A percentile compares a stretch with the other conserved stretches of the same genome.
phyloP scores from a whole-genome alignment of 1,284 basidiomycete genomes.

The Xerocomus amazonicus region DNA sequence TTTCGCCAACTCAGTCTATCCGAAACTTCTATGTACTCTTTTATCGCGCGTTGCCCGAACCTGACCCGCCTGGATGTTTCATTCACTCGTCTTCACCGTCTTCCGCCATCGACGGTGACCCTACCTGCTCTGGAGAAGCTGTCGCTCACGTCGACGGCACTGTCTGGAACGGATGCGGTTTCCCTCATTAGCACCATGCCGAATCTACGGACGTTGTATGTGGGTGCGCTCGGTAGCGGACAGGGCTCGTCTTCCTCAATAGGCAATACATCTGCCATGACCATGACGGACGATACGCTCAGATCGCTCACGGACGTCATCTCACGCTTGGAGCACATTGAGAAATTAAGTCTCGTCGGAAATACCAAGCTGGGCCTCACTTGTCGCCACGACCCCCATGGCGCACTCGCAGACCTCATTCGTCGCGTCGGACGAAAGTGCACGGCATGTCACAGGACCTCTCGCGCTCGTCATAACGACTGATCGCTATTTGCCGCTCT shows the following conservation, averaged over 20 bases:
- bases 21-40: conserved; percentile 42
- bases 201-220: conserved; percentile 44
- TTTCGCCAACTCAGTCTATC: conserved; percentile 53
- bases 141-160: conserved; percentile 54
- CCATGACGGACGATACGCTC: conserved; percentile 53
- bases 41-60: conserved; percentile 48
- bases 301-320: conserved; percentile 43
- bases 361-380: conserved; percentile 55
- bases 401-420: conserved; percentile 47
- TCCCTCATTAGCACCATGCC: conserved; percentile 39
- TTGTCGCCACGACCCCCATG: conserved; percentile 26
- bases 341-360: conserved; percentile 56
- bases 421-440: conserved; percentile 53
- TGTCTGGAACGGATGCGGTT: conserved; percentile 42
- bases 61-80: conserved; percentile 58
- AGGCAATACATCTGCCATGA: conserved; percentile 48
- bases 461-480: background rate
- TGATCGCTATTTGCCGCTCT: background rate
- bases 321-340: conserved; percentile 37
- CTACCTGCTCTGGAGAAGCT: conserved; percentile 50
- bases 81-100: conserved; percentile 53
- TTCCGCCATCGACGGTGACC: conserved; percentile 10
- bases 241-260: conserved; percentile 40
- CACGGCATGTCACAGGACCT: conserved; percentile 40
- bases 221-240: conserved; percentile 59